These are phyloP conservation scores for Kluyveromyces siamensis DNA, from an alignment of 805 yeast genomes.

Conservation along the genomic window DNA sequence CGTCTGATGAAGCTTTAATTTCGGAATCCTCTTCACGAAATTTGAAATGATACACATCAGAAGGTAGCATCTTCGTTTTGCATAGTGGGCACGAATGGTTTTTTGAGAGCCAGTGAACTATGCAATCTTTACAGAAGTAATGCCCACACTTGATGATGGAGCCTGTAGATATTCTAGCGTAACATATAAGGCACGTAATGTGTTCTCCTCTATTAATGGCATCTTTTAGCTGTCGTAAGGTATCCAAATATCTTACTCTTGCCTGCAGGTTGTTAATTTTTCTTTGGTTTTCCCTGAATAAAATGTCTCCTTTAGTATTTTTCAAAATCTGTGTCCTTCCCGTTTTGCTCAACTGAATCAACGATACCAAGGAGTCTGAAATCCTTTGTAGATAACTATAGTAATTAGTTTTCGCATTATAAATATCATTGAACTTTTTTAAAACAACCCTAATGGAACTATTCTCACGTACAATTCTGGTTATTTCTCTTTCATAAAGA, in stretches of 20 bases:
- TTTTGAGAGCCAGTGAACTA: constrained; percentile 59
- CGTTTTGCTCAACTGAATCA: constrained; percentile 25
- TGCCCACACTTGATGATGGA: constrained; percentile 88
- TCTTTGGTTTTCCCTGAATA: constrained; percentile 14
- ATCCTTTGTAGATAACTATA: constrained; percentile 77
- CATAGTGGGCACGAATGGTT: constrained; percentile 74
- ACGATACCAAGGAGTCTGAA: constrained; percentile 68
- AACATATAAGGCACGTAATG: constrained; percentile 67
- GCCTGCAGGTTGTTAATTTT: constrained; percentile 27
- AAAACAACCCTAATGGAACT: constrained; percentile 33
- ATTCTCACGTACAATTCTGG: constrained; percentile 16
- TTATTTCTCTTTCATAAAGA: constrained; percentile 14
- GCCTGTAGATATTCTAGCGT: constrained; percentile 60
- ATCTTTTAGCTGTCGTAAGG: constrained; percentile 28
- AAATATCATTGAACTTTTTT: constrained; percentile 50
- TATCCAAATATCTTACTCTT: constrained; percentile 41
- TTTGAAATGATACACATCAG: constrained; percentile 63
- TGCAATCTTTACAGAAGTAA: constrained; percentile 75
- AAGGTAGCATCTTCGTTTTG: constrained; percentile 39
- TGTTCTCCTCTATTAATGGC: constrained; percentile 24
- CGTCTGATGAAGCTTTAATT: neutral
- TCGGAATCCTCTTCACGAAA: constrained; percentile 23
- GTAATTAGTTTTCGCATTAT: constrained; percentile 73
- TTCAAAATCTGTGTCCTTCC: constrained; percentile 11
- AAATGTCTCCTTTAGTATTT: constrained; percentile 15